Evolutionary conservation across 192 early-diverging fungal genomes (phyloP).

Genomic region (Rhizoclosmatium globosum): DNA sequence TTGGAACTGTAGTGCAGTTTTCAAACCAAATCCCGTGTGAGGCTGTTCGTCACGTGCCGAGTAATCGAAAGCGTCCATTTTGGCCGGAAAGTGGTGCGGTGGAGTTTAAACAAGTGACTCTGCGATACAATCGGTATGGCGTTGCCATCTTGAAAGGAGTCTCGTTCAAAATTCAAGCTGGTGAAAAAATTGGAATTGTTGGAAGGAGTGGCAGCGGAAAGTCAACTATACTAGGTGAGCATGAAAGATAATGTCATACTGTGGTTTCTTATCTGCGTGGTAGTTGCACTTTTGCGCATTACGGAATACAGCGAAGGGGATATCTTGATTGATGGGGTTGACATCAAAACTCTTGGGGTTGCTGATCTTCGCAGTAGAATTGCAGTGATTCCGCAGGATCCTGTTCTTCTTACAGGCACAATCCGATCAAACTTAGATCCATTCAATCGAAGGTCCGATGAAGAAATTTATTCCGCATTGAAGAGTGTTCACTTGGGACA

Average conservation of each 20-base stretch:
- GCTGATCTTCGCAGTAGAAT: conserved; percentile 73
- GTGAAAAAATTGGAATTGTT: conserved; percentile 90
- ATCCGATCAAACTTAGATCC: conserved; percentile 91
- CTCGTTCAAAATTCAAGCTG: conserved; percentile 71
- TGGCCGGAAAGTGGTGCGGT: conserved; percentile 61
- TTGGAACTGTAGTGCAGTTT: conserved; percentile 66
- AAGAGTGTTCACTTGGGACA: conserved; percentile 64
- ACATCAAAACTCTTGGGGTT: conserved; percentile 71
- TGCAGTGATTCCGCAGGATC: conserved; percentile 90
- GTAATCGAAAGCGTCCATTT: conserved; percentile 42
- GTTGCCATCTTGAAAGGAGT: conserved; percentile 80
- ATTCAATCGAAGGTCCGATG: conserved; percentile 62
- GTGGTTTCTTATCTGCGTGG: conserved; percentile 21
- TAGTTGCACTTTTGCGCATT: conserved; percentile 58
- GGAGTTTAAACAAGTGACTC: conserved; percentile 70
- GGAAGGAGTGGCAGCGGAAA: conserved; percentile 88
- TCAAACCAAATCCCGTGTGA: conserved; percentile 48
- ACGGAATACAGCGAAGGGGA: conserved; percentile 56
- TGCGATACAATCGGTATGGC: conserved; percentile 71
- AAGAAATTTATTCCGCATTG: conserved; percentile 73
- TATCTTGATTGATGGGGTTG: conserved; percentile 79
- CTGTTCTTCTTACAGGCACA: conserved; percentile 76
- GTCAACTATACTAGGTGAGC: conserved; percentile 68
- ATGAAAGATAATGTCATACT: no score
- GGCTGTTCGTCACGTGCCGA: conserved; percentile 37